phyloP scores from a whole-genome alignment of 768 basidiomycete species.

The Hirschioporus abietinus region DNA sequence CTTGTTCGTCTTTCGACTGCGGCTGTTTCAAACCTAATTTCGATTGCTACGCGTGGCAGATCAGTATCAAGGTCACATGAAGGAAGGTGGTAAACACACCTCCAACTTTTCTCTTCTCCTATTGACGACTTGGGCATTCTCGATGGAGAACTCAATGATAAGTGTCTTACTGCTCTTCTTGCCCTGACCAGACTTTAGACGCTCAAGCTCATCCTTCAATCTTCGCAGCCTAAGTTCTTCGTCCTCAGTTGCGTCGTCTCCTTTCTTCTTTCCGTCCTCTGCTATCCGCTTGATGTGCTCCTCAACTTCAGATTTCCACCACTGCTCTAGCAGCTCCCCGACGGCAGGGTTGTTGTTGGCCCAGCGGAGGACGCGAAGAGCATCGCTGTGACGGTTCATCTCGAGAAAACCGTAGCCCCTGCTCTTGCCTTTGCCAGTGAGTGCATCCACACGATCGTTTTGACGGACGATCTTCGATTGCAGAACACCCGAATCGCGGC shows the following conservation, averaged over 20 bases:
- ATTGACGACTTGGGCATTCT: slow-evolving; percentile 88
- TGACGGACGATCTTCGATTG: slow-evolving; percentile 93
- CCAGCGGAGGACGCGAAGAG: slow-evolving; percentile 87
- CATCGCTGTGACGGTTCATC: slow-evolving; percentile 82
- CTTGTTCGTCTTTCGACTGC: neutral
- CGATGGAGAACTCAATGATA: slow-evolving; percentile 95
- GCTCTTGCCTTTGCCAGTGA: slow-evolving; percentile 82
- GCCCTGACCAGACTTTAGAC: slow-evolving; percentile 19
- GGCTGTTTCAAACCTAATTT: neutral
- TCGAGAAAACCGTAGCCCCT: slow-evolving; percentile 97
- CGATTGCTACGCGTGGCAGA: neutral
- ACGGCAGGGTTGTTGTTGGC: slow-evolving; percentile 83
- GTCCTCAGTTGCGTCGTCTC: slow-evolving; percentile 31
- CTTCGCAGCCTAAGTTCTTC: slow-evolving; percentile 51
- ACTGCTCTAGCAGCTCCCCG: slow-evolving; percentile 57
- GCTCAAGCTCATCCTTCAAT: slow-evolving; percentile 50
- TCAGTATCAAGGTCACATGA: neutral
- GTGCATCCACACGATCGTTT: slow-evolving; percentile 79
- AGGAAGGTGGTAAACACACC: slow-evolving; percentile 7
- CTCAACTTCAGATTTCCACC: slow-evolving; percentile 81
- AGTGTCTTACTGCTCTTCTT: slow-evolving; percentile 42
- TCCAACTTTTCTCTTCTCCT: slow-evolving; percentile 45
- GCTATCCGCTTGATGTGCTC: slow-evolving; percentile 43
- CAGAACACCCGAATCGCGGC: slow-evolving; percentile 51
- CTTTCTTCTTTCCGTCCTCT: slow-evolving; percentile 41